These are phyloP conservation scores for Gastrolobium bilobum DNA, from an alignment of 306 rosid species.

Conservation along the genomic window DNA sequence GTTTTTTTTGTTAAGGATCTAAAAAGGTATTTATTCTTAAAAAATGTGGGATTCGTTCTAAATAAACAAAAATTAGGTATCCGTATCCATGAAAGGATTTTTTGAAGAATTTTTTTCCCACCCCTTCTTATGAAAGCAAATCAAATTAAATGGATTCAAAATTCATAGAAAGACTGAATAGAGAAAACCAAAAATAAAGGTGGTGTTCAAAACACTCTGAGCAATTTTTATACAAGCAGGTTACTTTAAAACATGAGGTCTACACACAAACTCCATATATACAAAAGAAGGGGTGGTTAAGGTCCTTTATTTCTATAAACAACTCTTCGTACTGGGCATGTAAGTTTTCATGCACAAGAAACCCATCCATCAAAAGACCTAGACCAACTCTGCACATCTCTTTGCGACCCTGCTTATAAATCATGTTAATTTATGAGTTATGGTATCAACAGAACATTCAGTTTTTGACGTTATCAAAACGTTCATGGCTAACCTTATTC, in stretches of 20 bases:
- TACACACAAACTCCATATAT: neutral
- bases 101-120: too few relatives aligned
- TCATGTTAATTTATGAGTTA: neutral
- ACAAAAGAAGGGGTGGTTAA: constrained; percentile 20
- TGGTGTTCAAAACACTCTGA: neutral
- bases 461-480: neutral
- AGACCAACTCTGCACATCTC: constrained; percentile 37
- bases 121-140: neutral
- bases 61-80: neutral
- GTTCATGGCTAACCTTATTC: constrained; percentile 33
- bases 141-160: neutral
- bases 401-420: neutral
- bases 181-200: neutral
- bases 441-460: neutral
- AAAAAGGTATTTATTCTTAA: too few relatives aligned
- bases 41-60: neutral
- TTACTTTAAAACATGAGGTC: too few relatives aligned
- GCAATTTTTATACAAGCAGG: neutral
- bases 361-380: constrained; percentile 1
- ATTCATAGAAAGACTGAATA: neutral
- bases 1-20: too few relatives aligned
- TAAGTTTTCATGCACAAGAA: constrained; percentile 8
- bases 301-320: neutral
- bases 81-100: too few relatives aligned
- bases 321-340: neutral